Conservation (phyloP, 1,284 basidiomycete species). For the Rhodotorula sp. region DNA sequence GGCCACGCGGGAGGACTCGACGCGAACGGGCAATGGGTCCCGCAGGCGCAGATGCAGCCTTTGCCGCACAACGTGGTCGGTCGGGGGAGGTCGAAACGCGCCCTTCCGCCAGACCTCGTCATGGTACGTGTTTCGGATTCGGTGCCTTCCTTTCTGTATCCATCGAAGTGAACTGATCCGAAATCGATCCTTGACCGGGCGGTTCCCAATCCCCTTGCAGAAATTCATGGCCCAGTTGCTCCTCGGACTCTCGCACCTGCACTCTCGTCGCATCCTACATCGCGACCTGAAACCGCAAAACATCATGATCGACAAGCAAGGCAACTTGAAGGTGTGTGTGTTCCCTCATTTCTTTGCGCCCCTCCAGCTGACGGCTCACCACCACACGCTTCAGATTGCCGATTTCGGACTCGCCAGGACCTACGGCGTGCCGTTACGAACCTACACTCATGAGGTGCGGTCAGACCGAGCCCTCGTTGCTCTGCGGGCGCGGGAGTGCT, state of each 20-base stretch:
- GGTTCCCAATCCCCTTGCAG: slow-evolving; percentile 45
- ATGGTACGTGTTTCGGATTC: slow-evolving; percentile 15
- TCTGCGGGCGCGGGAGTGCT: too few species aligned
- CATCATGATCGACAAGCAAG: slow-evolving; percentile 83
- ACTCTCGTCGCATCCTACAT: slow-evolving; percentile 93
- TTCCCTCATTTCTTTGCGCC: too few species aligned
- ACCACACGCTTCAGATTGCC: slow-evolving; percentile 57
- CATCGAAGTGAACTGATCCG: not conserved
- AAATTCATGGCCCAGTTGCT: slow-evolving; percentile 87
- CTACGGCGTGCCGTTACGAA: slow-evolving; percentile 95
- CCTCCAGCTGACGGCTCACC: too few species aligned
- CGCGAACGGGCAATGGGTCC: slow-evolving; percentile 4
- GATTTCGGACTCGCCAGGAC: slow-evolving; percentile 96
- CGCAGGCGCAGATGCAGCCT: not conserved
- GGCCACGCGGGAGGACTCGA: not conserved
- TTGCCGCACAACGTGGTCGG: slow-evolving; percentile 42
- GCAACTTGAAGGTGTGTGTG: slow-evolving; percentile 69
- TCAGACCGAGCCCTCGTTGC: slow-evolving; percentile 4
- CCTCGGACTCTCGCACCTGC: slow-evolving; percentile 88
- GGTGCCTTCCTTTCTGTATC: not conserved
- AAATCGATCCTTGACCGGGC: not conserved
- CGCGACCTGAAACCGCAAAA: slow-evolving; percentile 98
- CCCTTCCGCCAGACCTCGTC: slow-evolving; percentile 31
- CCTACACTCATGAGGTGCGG: slow-evolving; percentile 93
- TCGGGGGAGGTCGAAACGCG: slow-evolving; percentile 28